phyloP scores from a whole-genome alignment of 2,329 filamentous ascomycete genomes.

The Cercospora zeina region DNA sequence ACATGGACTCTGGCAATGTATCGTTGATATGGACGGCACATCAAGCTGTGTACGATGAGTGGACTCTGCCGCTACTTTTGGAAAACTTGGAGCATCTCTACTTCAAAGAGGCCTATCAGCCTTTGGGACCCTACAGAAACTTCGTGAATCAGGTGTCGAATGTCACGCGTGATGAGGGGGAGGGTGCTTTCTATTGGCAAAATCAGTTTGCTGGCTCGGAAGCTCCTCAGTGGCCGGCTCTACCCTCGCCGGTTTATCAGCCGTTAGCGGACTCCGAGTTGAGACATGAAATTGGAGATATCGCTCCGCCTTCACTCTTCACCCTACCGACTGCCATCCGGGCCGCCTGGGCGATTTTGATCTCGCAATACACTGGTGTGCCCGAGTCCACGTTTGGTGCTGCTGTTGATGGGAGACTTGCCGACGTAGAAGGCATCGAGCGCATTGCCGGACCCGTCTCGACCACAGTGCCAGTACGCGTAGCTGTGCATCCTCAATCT shows the following conservation, averaged over 20 bases:
- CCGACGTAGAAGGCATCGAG: constrained; percentile 9
- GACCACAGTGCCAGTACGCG: constrained; percentile 30
- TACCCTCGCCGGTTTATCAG: constrained; percentile 31
- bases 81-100: constrained; percentile 31
- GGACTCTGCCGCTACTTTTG: constrained; percentile 42
- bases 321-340: constrained; percentile 8
- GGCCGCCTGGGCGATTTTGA: constrained; percentile 7
- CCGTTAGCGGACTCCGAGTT: constrained; percentile 33
- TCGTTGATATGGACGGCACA: constrained; percentile 31
- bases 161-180: not conserved
- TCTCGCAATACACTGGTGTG: not conserved
- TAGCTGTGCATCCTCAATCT: constrained; percentile 19
- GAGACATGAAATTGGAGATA: constrained; percentile 23
- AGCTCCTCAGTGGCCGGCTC: constrained; percentile 40
- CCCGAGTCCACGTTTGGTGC: constrained; percentile 13
- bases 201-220: constrained; percentile 33
- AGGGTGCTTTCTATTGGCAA: not conserved
- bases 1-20: not conserved
- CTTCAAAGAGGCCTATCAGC: not conserved
- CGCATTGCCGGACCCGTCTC: constrained; percentile 14
- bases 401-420: constrained; percentile 3
- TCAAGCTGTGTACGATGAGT: constrained; percentile 46
- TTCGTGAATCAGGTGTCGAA: constrained; percentile 2
- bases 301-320: constrained; percentile 12
- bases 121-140: not conserved